Percentiles rank a stretch among this genome's conserved stretches.
Conservation (phyloP, 1,139 yeast genomes). For the Candida sanyaensis region DNA sequence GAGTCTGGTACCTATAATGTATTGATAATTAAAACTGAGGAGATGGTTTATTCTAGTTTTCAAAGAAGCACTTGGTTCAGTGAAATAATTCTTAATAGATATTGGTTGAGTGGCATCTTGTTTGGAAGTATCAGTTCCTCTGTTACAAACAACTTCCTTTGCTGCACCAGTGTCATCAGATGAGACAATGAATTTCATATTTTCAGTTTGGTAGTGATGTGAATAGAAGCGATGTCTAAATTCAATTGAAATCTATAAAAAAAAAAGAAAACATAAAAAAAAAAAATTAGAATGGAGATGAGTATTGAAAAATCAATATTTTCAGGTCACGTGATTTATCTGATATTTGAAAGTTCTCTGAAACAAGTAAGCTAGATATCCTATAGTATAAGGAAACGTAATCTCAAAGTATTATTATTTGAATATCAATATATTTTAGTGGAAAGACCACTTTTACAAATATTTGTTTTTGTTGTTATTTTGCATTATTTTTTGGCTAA, state of each 20-base stretch:
- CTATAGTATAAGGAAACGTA: no score
- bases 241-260: not conserved
- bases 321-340: not conserved
- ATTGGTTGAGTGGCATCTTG: slow-evolving; percentile 59
- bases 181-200: slow-evolving; percentile 54
- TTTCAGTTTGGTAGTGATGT: not conserved
- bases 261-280: no score
- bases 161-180: slow-evolving; percentile 59
- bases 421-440: no score
- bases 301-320: not conserved
- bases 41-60: slow-evolving; percentile 25
- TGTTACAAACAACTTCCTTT: slow-evolving; percentile 56
- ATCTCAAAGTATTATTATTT: no score
- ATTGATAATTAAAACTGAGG: slow-evolving; percentile 29
- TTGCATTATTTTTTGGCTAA: no score
- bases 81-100: slow-evolving; percentile 40
- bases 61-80: slow-evolving; percentile 31
- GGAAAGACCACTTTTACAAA: no score
- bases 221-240: not conserved
- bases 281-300: not conserved
- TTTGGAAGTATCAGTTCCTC: slow-evolving; percentile 71
- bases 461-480: no score
- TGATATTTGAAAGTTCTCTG: no score
- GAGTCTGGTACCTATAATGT: slow-evolving; percentile 42
- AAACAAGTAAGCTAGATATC: no score